Evolutionary conservation across 805 yeast species (phyloP).

Genomic region (Starmerella vitae): DNA sequence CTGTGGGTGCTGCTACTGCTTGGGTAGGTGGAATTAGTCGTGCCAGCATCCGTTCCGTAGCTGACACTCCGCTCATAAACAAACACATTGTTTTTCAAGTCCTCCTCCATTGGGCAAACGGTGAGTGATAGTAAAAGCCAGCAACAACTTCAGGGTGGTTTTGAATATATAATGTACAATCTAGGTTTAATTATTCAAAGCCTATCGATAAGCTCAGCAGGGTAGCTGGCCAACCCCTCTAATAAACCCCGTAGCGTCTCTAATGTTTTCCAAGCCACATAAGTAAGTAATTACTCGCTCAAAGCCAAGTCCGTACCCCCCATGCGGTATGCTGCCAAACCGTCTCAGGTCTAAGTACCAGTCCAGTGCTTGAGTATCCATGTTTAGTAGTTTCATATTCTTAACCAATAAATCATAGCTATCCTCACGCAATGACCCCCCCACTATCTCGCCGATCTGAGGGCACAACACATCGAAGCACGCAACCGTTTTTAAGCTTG

Average conservation of each 20-base stretch:
- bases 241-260: constrained; percentile 81
- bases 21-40: too few relatives aligned
- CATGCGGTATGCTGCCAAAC: constrained; percentile 82
- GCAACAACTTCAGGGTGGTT: not conserved
- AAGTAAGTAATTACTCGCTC: constrained; percentile 71
- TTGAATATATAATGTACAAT: not conserved
- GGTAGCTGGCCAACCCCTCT: constrained; percentile 47
- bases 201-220: constrained; percentile 28
- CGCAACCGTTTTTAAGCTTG: constrained; percentile 47
- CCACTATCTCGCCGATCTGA: constrained; percentile 82
- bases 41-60: not conserved
- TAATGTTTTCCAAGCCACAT: constrained; percentile 60
- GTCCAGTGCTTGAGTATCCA: constrained; percentile 44
- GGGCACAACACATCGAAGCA: constrained; percentile 87
- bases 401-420: constrained; percentile 33
- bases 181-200: not conserved
- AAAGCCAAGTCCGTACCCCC: constrained; percentile 94
- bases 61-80: not conserved
- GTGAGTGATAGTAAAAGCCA: not conserved
- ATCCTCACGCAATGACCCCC: constrained; percentile 88
- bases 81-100: not conserved
- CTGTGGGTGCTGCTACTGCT: not conserved
- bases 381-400: constrained; percentile 41
- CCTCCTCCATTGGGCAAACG: too few relatives aligned
- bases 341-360: constrained; percentile 72